Evolutionary conservation across 1,284 basidiomycete genomes (phyloP), one percentile per base, ranked within the genome.

Genomic region (Sanghuangporus sanghuang): DNA sequence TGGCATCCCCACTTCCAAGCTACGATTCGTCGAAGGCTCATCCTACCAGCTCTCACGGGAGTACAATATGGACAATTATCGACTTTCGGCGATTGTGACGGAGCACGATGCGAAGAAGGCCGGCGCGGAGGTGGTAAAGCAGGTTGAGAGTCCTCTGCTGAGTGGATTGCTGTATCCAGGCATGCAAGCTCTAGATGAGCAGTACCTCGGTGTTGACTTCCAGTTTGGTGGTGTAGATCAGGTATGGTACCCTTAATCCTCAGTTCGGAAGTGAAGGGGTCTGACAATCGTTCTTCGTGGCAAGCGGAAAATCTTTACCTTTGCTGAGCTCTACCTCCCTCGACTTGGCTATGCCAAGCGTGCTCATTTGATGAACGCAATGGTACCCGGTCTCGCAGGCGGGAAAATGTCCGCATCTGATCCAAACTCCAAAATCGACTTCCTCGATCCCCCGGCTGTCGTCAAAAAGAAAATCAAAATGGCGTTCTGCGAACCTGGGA

Each of bases 391-490:
- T 48, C 84, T 99, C 54, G 85, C 85, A 52, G 96, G 96, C 36
- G 93, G 93, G 27, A 99, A 99, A 76, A 99, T 99, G 97, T 96
- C 94, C n/a, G 89, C 95, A 0, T 98, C 96, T 1, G 96, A 98
- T 71, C 91, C 93, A 35, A 92, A 96, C 74, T 94, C 90, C 68
- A 99, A 99, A 78, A 98, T 99, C 74, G 96, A 99, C 78, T 96
- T 99, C 77, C 87, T 99, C 68, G 96, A 99, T 77, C 75, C 87
- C 14, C 88, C 96, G 0, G 89, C 92, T 50, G 84, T 83, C 38
- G 84, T 98, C 59, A 87, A 89, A 71, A 88, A 87, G 76, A 99
- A 98, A 80, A 89, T 99, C 76, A 95, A 93, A 75, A 82, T 82
- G 48, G 96, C 97, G 0, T 92, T 97, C 72, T 99, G 96, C 73